Evolutionary conservation across 805 yeast genomes (phyloP), one percentile per base, ranked within the genome.

Genomic region (Alloascoidea hylecoeti): DNA sequence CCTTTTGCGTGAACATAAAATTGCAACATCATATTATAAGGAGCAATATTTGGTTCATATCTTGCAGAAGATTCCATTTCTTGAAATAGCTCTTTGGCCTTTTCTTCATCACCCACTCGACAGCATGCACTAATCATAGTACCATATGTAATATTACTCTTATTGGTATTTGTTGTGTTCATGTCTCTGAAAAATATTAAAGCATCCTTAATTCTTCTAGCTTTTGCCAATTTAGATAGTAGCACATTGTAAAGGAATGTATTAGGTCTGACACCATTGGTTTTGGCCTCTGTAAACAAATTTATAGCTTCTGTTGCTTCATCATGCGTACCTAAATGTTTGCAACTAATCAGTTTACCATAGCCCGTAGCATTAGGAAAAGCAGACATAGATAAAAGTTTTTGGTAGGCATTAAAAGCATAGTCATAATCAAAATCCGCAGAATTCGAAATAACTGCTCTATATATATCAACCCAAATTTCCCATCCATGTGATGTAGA

Each of bases 11-110:
- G 52, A 9, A 63, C 56, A 42, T 55, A 62, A 41, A 48, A 57
- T 44, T 57, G 61, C 43, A 63, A 46, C 49, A 63, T 45, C 14
- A 48, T 48, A 44, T 63, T 63, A 48, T 52, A 62, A 4, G 63
- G 62, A 6, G 61, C 59, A 13, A 55, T 49, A 15, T 47, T 44
- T 4, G 60, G 51, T 4, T 39, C 46, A 39, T 55, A 57, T 17
- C 43, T 39, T 4, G 53, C 45, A 12, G 50, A 49, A 4, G 23
- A 28, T 39, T 58, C 64, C 59, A 59, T 55, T 36, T 58, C 61
- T 5, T 42, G 46, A 18, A 59, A 59, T 18, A 60, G 43, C 14
- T 36, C 23, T 42, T 47, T 48, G 5, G 62, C 64, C 15, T 38
- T 40, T 9, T 35, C 49, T 5, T 40, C 56, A 17, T 55, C 57